A percentile compares a stretch with the other conserved stretches of the same genome.
phyloP scores from a whole-genome alignment of 805 yeast genomes.

The Saccharomycopsis olivae region DNA sequence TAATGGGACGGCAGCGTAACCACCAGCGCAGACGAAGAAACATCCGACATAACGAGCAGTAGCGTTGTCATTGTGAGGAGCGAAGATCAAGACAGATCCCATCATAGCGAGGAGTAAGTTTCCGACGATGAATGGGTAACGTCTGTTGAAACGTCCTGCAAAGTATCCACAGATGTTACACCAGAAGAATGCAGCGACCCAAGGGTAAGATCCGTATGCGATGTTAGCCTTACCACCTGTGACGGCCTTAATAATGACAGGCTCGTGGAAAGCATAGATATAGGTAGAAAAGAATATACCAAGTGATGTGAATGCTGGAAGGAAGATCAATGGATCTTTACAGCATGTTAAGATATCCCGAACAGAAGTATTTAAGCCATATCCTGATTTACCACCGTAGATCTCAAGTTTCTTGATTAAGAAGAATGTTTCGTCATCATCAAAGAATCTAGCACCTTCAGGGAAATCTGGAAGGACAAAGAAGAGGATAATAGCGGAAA shows the following conservation, averaged over 20 bases:
- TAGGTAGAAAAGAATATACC: constrained; percentile 21
- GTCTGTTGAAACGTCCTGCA: constrained; percentile 42
- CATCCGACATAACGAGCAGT: constrained; percentile 47
- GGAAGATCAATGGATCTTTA: constrained; percentile 47
- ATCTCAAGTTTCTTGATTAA: constrained; percentile 18
- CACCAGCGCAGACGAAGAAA: constrained; percentile 41
- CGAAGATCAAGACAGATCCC: constrained; percentile 40
- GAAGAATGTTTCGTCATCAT: constrained; percentile 32
- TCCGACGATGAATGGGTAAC: constrained; percentile 31
- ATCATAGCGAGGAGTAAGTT: constrained; percentile 31
- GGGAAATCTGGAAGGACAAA: constrained; percentile 41
- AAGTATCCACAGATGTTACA: constrained; percentile 36
- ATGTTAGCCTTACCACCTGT: constrained; percentile 1
- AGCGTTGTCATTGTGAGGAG: constrained; percentile 23
- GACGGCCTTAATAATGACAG: constrained; percentile 10
- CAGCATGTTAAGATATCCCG: constrained; percentile 32
- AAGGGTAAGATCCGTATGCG: constrained; percentile 12
- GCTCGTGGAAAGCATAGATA: constrained; percentile 16
- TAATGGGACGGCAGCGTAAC: constrained; percentile 58
- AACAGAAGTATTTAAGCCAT: constrained; percentile 35
- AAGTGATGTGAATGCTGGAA: constrained; percentile 51
- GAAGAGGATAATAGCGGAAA: constrained; percentile 24
- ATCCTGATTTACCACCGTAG: constrained; percentile 29
- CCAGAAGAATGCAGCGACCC: constrained; percentile 17
- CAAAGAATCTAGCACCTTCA: constrained; percentile 30